Conservation (phyloP, 2,329 filamentous ascomycete genomes). For the Ophiocordyceps polyrhachis-furcata region DNA sequence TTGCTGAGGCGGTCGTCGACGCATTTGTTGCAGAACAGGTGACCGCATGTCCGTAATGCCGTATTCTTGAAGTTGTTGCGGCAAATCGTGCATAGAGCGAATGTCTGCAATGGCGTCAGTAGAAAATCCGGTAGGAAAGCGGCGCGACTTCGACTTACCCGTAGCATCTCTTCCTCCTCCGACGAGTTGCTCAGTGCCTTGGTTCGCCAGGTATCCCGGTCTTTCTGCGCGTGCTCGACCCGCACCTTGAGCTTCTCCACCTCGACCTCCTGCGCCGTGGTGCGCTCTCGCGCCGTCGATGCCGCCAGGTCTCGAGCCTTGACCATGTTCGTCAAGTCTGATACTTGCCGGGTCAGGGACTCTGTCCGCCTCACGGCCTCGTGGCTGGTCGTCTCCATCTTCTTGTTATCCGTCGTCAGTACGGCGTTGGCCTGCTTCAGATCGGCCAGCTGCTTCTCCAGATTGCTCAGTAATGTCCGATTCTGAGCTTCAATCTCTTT, state of each 20-base stretch:
- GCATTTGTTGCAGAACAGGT: conserved; percentile 82
- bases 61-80: conserved; percentile 89
- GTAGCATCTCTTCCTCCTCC: conserved; percentile 66
- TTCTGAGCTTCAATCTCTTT: conserved; percentile 78
- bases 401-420: conserved; percentile 53
- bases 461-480: conserved; percentile 55
- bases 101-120: conserved; percentile 11
- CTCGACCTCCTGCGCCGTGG: conserved; percentile 50
- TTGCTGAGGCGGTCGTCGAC: conserved; percentile 79
- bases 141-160: conserved; percentile 42
- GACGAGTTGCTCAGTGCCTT: conserved; percentile 68
- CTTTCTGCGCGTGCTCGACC: conserved; percentile 62
- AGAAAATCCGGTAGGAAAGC: neutral
- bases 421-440: conserved; percentile 60
- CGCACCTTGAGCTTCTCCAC: conserved; percentile 62
- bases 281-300: conserved; percentile 32
- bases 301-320: conserved; percentile 53
- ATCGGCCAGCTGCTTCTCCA: conserved; percentile 83
- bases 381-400: conserved; percentile 49
- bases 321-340: conserved; percentile 56
- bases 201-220: conserved; percentile 68
- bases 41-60: conserved; percentile 80
- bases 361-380: conserved; percentile 57
- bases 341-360: conserved; percentile 53
- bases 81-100: conserved; percentile 68